These are phyloP conservation scores for Galeopsis tetrahit DNA, from an alignment of 257 asterid species.

Conservation along the genomic window DNA sequence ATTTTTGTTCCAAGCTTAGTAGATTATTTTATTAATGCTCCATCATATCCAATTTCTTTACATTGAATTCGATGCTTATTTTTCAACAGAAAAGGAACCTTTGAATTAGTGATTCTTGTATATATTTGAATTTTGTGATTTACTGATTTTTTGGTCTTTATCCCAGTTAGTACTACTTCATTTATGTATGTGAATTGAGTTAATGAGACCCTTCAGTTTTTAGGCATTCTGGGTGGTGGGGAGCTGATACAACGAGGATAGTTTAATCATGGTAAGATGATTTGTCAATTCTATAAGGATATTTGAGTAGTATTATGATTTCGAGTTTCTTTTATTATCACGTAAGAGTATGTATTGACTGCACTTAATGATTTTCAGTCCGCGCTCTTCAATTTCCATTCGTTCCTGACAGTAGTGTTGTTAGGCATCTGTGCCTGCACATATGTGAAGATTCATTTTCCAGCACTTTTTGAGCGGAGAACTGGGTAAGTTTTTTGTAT, in stretches of 20 bases:
- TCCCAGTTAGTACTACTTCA: slow-evolving; percentile 18
- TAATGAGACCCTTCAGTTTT: slow-evolving; percentile 19
- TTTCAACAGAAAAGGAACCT: slow-evolving; percentile 1
- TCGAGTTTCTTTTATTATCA: neutral
- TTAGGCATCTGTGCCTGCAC: slow-evolving; percentile 95
- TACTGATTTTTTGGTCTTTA: neutral
- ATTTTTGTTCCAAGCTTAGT: neutral
- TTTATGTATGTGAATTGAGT: slow-evolving; percentile 2
- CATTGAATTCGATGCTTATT: slow-evolving; percentile 20
- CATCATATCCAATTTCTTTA: neutral
- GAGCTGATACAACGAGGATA: slow-evolving; percentile 24
- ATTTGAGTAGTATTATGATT: neutral
- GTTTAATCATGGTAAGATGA: slow-evolving; percentile 41
- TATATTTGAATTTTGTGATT: neutral
- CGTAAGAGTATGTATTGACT: slow-evolving; percentile 28
- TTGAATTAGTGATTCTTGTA: slow-evolving; percentile 4
- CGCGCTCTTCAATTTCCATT: slow-evolving; percentile 88
- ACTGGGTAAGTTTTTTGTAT: slow-evolving; percentile 65
- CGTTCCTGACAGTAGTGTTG: slow-evolving; percentile 86
- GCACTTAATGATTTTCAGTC: slow-evolving; percentile 56
- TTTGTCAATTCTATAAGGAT: slow-evolving; percentile 11
- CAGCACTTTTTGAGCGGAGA: slow-evolving; percentile 89
- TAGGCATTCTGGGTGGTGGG: slow-evolving; percentile 29
- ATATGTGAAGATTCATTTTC: slow-evolving; percentile 82
- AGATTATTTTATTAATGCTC: neutral